Conservation (phyloP, 2,329 filamentous ascomycete species). For the Paecilomyces sp. region DNA sequence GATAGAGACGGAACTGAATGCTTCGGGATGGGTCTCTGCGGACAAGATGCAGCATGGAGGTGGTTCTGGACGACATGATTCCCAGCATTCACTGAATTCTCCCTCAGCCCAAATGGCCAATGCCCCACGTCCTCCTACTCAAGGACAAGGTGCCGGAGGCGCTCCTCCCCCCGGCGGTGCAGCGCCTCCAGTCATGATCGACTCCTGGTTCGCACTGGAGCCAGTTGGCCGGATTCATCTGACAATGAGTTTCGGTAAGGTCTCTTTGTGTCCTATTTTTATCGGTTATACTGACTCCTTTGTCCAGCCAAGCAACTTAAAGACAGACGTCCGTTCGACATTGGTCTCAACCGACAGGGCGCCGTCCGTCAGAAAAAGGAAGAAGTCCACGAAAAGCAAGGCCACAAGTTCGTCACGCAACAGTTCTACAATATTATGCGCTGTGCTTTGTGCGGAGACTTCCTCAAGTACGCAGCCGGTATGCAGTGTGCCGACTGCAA, state of each 20-base stretch:
- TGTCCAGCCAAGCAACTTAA: constrained; percentile 70
- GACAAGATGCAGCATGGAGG: constrained; percentile 75
- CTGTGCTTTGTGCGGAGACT: constrained; percentile 93
- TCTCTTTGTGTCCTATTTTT: background rate
- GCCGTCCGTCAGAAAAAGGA: constrained; percentile 97
- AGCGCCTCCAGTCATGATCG: constrained; percentile 50
- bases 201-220: constrained; percentile 95
- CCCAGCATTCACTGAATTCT: constrained; percentile 44
- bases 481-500: constrained; percentile 99
- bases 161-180: constrained; percentile 23
- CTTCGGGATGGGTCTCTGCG: constrained; percentile 92
- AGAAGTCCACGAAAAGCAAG: constrained; percentile 96
- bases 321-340: constrained; percentile 73
- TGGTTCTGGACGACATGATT: constrained; percentile 42
- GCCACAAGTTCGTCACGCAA: constrained; percentile 97
- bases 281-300: constrained; percentile 4
- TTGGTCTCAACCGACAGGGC: constrained; percentile 88
- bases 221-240: constrained; percentile 89
- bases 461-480: constrained; percentile 95
- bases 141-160: constrained; percentile 22
- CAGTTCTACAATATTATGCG: constrained; percentile 99
- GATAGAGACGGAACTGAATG: constrained; percentile 92
- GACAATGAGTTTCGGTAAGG: constrained; percentile 70
- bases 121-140: constrained; percentile 14
- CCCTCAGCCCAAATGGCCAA: constrained; percentile 19